phyloP scores from a whole-genome alignment of 345 rosid species.

The Kernera saxatilis region DNA sequence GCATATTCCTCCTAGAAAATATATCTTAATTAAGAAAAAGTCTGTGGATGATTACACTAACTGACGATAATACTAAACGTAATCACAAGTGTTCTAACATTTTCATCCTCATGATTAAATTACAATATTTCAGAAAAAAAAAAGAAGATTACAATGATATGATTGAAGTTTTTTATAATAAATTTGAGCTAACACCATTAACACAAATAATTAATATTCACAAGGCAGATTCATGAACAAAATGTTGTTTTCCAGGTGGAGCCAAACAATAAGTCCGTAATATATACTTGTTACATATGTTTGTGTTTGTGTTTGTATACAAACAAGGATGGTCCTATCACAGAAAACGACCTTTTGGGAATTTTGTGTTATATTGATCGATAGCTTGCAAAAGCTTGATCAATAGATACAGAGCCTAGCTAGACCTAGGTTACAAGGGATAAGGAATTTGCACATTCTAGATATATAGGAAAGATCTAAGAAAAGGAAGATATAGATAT shows the following conservation, averaged over 20 bases:
- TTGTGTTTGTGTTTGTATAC: background rate
- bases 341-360: background rate
- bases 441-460: background rate
- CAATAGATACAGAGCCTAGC: background rate
- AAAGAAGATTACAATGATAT: background rate
- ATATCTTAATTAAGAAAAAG: constrained; percentile 22
- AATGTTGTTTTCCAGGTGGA: constrained; percentile 10
- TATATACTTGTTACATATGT: background rate
- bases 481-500: too few relatives aligned
- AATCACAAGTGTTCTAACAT: constrained; percentile 5
- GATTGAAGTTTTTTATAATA: background rate
- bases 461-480: too few relatives aligned
- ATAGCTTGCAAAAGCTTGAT: background rate
- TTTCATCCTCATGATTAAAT: constrained; percentile 7
- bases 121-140: background rate
- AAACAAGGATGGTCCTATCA: background rate
- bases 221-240: constrained; percentile 17
- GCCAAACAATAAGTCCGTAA: background rate
- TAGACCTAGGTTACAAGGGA: background rate
- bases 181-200: constrained; percentile 6
- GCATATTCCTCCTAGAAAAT: background rate
- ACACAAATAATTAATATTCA: background rate
- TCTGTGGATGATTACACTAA: constrained; percentile 26
- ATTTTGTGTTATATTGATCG: background rate
- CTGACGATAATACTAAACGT: constrained; percentile 11